Base-by-base conservation (phyloP, 106 monocot genomes). In the Allium fistulosum region DNA sequence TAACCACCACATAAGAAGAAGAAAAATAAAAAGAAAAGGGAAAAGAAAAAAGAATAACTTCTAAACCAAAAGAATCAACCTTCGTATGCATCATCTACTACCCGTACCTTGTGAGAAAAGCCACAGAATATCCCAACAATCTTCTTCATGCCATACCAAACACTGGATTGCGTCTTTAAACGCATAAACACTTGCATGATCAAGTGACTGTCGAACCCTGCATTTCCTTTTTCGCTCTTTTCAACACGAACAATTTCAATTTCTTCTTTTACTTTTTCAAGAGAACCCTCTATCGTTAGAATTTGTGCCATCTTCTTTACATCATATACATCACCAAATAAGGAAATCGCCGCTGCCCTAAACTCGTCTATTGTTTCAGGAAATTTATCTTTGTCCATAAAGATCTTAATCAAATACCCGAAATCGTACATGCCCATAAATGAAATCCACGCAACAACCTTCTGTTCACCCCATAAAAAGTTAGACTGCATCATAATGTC, bases 361-460 rank as follows among this genome's bases (percentile, higher is more conserved):
- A 82, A 82, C 7, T 50, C 78, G 8, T 0, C 55, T 27, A 63
- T n/a, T 2, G 47, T 56, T n/a, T 46, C 48, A 28, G 78, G 82
- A 17, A 82, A 47, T 4, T 55, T 15, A 1, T 12, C 13, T 48
- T 28, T 15, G 6, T 46, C 18, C 13, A 16, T 74, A 26, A 80
- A 61, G 7, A 71, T 60, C 74, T 82, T 82, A 57, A 82, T 68
- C 27, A 78, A 59, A 59, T 82, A 82, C 61, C 74, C 78, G 64
- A 78, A 75, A 53, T 82, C 82, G 62, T 82, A 82, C 6, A 64
- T 66, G 27, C 74, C 52, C 61, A 78, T 74, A 59, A 82, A 82
- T 22, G 74, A 68, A 52, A 82, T 56, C 82, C 78, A 82, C 3
- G 53, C 7, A 37, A 5, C 5, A 37, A 37, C 5, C 37, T 37